Evolutionary conservation across 2,329 filamentous ascomycete species (phyloP), one percentile per base, ranked within the genome.

Genomic region (Penicillium sp.): DNA sequence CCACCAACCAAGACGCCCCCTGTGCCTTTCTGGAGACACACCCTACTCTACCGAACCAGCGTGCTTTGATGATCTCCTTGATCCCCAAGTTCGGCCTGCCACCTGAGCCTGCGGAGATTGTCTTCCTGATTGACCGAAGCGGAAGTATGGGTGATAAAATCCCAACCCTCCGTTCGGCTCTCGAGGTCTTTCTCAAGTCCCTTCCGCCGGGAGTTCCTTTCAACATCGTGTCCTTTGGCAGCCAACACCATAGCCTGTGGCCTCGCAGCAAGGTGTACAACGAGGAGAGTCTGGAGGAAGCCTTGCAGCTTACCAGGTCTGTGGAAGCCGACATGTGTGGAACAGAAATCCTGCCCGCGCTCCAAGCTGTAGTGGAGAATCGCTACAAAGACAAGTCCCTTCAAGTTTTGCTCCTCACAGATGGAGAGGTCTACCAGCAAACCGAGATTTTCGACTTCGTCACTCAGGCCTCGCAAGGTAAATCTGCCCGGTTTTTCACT

Each of bases 161-260:
- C 2, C 47, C 51, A 0, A 73, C 79, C 20, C 69, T 83, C 3
- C 65, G 72, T 16, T 63, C 72, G 1, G 80, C 81, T 0, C 67
- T 86, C 15, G 72, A 75, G 4, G 67, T 85, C 15, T 85, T 86
- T 50, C 65, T 86, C 41, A 83, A 82, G 56, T 84, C 80, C 0
- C 66, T 86, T 2, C 81, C 81, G 0, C 51, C 81, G 1, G 79
- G 80, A 4, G 70, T 77, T 45, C 78, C 78, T 53, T 86, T 86
- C 71, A 86, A 87, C 56, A 81, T 86, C 38, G 83, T 79, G 57
- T 83, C 80, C 4, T 86, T 87, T 36, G 83, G 83, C 9, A 69
- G 60, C 1, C 25, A 5, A 0, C 64, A 71, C 43, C 46, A 53
- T 1, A 76, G 77, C 36, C 60, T 80, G 5, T 81, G 71, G 68